A percentile compares a stretch with the other conserved stretches of the same genome.
phyloP scores from a whole-genome alignment of 108 stramenopile species.

The Pinguiococcus pyrenoidosus region DNA sequence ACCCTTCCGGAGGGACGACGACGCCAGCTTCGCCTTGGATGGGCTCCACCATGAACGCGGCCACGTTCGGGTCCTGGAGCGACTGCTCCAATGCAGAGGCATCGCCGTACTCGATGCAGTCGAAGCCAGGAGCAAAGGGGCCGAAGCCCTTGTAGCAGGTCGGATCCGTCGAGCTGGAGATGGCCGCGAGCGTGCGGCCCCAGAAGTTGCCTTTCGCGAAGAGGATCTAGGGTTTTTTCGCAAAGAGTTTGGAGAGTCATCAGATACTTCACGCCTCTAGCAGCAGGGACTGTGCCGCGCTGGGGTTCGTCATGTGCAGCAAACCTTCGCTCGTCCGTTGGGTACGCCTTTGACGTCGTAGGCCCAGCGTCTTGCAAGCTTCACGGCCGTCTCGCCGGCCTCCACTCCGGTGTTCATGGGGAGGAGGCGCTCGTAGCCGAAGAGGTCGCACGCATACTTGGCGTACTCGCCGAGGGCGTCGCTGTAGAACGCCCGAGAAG shows the following conservation, averaged over 20 bases:
- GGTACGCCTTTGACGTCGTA: constrained; percentile 90
- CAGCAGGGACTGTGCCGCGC: neutral
- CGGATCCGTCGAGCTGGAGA: constrained; percentile 82
- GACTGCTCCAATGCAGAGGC: constrained; percentile 62
- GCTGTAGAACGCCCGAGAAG: constrained; percentile 94
- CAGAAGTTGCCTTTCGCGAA: constrained; percentile 97
- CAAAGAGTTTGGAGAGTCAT: neutral
- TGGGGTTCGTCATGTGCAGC: neutral
- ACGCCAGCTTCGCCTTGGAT: constrained; percentile 99
- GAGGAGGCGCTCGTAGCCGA: constrained; percentile 78
- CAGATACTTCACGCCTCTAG: neutral
- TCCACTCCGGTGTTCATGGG: constrained; percentile 99
- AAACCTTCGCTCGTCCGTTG: constrained; percentile 48
- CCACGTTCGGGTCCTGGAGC: constrained; percentile 76
- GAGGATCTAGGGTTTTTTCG: constrained; percentile 48
- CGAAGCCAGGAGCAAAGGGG: constrained; percentile 93
- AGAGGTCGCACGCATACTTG: constrained; percentile 60
- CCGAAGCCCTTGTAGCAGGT: constrained; percentile 72
- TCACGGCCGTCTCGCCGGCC: constrained; percentile 92
- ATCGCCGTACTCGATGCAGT: constrained; percentile 72
- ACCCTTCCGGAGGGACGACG: constrained; percentile 89
- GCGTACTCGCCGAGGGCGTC: constrained; percentile 81
- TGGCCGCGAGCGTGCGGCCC: constrained; percentile 98
- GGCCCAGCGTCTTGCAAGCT: constrained; percentile 57
- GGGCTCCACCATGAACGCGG: constrained; percentile 97